Evolutionary conservation across 306 rosid genomes (phyloP), one percentile per base, ranked within the genome.

Genomic region (Vigna angularis): DNA sequence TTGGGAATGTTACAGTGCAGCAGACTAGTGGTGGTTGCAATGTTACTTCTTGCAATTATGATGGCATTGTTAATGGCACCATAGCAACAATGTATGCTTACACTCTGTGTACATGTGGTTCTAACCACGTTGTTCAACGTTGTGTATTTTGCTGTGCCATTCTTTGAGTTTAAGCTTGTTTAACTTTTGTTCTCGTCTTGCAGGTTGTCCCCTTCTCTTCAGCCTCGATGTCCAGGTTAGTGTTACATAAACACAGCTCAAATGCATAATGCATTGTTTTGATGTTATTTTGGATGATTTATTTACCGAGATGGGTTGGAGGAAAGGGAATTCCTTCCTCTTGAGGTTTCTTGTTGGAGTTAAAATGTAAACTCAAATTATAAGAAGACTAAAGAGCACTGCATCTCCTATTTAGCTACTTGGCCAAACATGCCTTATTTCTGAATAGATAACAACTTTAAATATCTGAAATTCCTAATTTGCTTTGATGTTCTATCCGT

Each of bases 141-240:
- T 57, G 12, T 69, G n/a, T 64, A 17, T 63, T 51, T 64, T 32
- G 17, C 12, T 70, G 59, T 5, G 28, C 22, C 57, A 49, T 4
- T 24, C 11, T 51, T 24, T 58, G 59, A 32, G 36, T 68, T 17
- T 73, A 65, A 66, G 64, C 69, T 82, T 48, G 67, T 79, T 86
- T 44, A 17, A 18, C 75, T 16, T 68, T 30, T 28, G 40, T 76
- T 66, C 34, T 38, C 40, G 28, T 67, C n/a, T 26, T 78, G 76
- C 91, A 96, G 99, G 88, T 82, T 93, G 75, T 85, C 96, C 10
- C 56, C 94, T 2, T 88, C 88, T 72, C 97, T 96, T 71, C 98
- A 89, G 84, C 97, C 99, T 73, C 91, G 93, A 79, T 96, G 99
- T 84, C 99, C 99, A 38, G 99, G 99, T 95, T 72, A 82, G 86